phyloP scores from a whole-genome alignment of 441 rosid genomes.

The Pelargonium citronellum region DNA sequence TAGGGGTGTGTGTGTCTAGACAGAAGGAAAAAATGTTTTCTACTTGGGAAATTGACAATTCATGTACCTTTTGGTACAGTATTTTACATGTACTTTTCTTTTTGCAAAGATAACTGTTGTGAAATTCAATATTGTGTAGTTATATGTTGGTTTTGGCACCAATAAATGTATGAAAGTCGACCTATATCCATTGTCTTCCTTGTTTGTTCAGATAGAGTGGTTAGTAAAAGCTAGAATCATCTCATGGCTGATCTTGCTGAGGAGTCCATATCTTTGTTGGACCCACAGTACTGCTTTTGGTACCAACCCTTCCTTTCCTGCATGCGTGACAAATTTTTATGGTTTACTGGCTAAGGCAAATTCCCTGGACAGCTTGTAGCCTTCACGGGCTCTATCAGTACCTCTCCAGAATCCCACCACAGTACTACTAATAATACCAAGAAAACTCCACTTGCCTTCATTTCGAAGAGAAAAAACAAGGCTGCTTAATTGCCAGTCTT shows the following conservation, averaged over 20 bases:
- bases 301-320: slow-evolving; percentile 4
- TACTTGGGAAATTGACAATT: too few species aligned
- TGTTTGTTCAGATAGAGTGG: neutral
- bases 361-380: neutral
- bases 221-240: neutral
- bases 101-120: too few species aligned
- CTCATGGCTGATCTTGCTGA: neutral
- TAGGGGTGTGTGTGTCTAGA: too few species aligned
- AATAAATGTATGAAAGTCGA: too few species aligned
- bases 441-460: slow-evolving; percentile 2
- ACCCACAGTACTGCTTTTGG: neutral
- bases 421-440: neutral
- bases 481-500: neutral
- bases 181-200: too few species aligned
- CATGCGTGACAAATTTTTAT: slow-evolving; percentile 4
- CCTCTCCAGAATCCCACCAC: neutral
- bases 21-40: too few species aligned
- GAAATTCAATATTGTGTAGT: too few species aligned
- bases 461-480: neutral
- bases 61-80: too few species aligned
- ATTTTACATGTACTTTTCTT: too few species aligned
- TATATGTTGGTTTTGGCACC: too few species aligned
- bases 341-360: neutral
- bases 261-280: neutral
- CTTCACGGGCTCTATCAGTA: neutral